Evolutionary conservation across 2,329 filamentous ascomycete species (phyloP), one percentile per base, ranked within the genome.

Genomic region (Cryoendolithus antarcticus): DNA sequence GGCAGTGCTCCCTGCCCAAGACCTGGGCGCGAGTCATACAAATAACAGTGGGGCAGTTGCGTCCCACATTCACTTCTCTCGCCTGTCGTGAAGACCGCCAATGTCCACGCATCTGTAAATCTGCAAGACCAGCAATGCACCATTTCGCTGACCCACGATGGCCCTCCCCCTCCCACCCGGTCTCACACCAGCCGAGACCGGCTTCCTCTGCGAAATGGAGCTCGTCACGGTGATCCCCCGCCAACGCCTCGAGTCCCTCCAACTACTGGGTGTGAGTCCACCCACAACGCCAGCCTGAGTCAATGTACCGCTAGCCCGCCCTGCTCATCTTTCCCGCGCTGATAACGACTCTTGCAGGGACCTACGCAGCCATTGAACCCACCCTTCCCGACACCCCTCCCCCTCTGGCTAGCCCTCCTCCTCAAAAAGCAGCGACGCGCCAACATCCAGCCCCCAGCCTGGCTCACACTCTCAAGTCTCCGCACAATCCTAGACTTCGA

Each of bases 201-300:
- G 86, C 37, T 98, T 96, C 56, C 69, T 96, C 21, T 94, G 88
- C 62, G 91, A 98, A 66, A 96, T 95, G 86, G 89, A 96, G 66
- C 75, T 86, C 54, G 82, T 98, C 40, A 95, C 88, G 0, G 75
- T 98, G 13, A 77, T 96, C 36, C 91, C 91, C 29, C 83, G 91
- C 39, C 88, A 96, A 61, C 76, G 83, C 47, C 77, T 98, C 38
- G 86, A 95, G 49, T 77, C 76, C 50, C 82, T 98, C 46, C 72
- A 84, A 52, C 73, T 98, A 45, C 74, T 98, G 40, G 79, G 81
- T 48, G 91, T 96, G 70, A 69, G 81, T 75, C 19, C 19, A 21
- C 19, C 19, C 19, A 21, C 3, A 4, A 6, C 19, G 19, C 19
- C 19, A 21, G 19, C 19, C 19, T 21, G 19, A 21, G 19, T 21